phyloP scores from a whole-genome alignment of 352 stramenopile species.

The Aphanomyces euteiches region DNA sequence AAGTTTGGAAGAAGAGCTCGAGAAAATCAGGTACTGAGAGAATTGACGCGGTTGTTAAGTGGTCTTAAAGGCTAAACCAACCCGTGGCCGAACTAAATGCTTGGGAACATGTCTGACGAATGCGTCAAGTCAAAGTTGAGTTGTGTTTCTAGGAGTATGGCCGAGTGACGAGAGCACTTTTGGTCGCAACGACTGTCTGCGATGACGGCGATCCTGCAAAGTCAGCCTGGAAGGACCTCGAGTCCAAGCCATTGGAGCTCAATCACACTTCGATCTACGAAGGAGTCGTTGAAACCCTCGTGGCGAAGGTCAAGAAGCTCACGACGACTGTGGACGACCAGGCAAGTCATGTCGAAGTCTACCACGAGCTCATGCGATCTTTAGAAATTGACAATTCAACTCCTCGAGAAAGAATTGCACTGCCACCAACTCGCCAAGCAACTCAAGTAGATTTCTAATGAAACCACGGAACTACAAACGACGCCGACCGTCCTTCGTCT shows the following conservation, averaged over 20 bases:
- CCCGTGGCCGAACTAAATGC: background rate
- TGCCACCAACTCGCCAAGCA: slow-evolving; percentile 7
- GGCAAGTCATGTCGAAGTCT: background rate
- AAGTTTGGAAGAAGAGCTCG: slow-evolving; percentile 8
- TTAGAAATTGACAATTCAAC: slow-evolving; percentile 25
- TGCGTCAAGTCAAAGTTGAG: too few relatives aligned
- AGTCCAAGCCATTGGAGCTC: background rate
- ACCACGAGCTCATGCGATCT: background rate
- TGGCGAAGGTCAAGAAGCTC: background rate
- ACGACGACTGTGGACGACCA: slow-evolving; percentile 15
- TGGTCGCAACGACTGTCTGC: background rate
- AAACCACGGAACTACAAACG: slow-evolving; percentile 19
- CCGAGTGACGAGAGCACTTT: background rate
- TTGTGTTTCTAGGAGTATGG: slow-evolving; percentile 1
- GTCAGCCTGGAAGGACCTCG: background rate
- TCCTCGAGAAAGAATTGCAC: slow-evolving; percentile 24
- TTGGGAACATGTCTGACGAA: background rate
- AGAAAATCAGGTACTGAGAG: slow-evolving; percentile 6
- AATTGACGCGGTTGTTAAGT: background rate
- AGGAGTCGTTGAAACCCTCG: background rate
- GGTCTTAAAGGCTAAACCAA: background rate
- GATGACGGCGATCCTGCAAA: slow-evolving; percentile 4
- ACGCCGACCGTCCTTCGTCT: background rate
- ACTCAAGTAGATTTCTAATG: slow-evolving; percentile 5
- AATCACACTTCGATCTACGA: background rate